Conservation (phyloP, 805 yeast species). For the Yamadazyma scolyti region DNA sequence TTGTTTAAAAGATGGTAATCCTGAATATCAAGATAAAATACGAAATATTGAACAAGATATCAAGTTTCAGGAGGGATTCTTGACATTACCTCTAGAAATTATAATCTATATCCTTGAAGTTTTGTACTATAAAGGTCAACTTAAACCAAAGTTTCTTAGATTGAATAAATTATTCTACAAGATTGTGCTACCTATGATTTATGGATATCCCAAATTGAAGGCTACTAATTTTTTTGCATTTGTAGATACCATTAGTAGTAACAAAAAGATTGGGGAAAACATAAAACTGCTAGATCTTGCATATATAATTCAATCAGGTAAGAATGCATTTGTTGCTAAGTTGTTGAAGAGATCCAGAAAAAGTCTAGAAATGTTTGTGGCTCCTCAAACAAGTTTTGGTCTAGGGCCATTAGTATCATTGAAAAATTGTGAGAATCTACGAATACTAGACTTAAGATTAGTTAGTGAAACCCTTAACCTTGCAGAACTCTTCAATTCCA, state of each 20-base stretch:
- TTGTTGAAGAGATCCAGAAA: constrained; percentile 72
- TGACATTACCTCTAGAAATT: constrained; percentile 35
- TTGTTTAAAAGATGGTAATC: constrained; percentile 24
- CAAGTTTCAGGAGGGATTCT: constrained; percentile 11
- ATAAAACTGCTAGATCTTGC: constrained; percentile 73
- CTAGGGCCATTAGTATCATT: constrained; percentile 82
- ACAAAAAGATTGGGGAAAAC: constrained; percentile 49
- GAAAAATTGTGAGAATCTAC: constrained; percentile 61
- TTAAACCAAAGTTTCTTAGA: constrained; percentile 49
- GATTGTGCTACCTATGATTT: constrained; percentile 61
- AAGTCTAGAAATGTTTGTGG: constrained; percentile 65
- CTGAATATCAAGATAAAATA: constrained; percentile 16
- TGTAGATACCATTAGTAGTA: constrained; percentile 60
- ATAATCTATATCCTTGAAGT: constrained; percentile 29
- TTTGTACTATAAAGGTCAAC: constrained; percentile 21
- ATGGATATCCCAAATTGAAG: constrained; percentile 56
- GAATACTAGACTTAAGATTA: constrained; percentile 69
- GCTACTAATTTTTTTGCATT: constrained; percentile 69
- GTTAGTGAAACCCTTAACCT: constrained; percentile 90
- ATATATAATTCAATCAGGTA: constrained; percentile 82
- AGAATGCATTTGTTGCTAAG: constrained; percentile 84
- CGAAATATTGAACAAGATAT: constrained; percentile 10
- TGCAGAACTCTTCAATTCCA: constrained; percentile 72
- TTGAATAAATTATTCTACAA: constrained; percentile 61
- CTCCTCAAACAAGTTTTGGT: constrained; percentile 96